Percentiles rank a stretch among this genome's conserved stretches.
phyloP scores from a whole-genome alignment of 495 filamentous ascomycete species.

The Daldinia bambusicola region DNA sequence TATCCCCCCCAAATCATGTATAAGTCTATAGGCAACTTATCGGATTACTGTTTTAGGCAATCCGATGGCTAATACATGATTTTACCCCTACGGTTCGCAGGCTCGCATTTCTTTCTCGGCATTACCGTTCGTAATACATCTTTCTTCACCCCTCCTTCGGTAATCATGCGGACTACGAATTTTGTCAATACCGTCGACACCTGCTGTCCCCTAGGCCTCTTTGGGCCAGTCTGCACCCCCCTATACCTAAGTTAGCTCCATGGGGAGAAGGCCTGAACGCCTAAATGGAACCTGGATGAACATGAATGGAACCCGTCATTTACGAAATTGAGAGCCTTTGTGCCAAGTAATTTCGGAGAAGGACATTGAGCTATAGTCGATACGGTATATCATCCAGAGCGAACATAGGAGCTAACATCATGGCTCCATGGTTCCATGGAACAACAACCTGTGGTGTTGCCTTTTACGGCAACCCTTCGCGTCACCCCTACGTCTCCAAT shows the following conservation, averaged over 20 bases:
- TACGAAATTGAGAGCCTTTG: constrained; percentile 25
- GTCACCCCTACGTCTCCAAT: not conserved
- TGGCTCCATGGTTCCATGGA: constrained; percentile 18
- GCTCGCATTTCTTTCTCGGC: constrained; percentile 33
- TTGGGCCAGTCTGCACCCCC: not conserved
- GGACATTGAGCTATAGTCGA: constrained; percentile 13
- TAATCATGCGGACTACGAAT: constrained; percentile 32
- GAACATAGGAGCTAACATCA: constrained; percentile 20
- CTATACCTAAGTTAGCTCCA: constrained; percentile 23
- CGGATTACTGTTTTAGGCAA: constrained; percentile 45
- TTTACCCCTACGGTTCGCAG: constrained; percentile 31
- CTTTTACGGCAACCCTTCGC: constrained; percentile 39
- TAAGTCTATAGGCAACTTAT: constrained; percentile 19
- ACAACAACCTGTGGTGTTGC: constrained; percentile 32
- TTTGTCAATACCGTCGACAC: constrained; percentile 22
- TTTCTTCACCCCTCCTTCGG: constrained; percentile 39
- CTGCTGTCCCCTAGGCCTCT: not conserved
- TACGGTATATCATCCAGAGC: constrained; percentile 32
- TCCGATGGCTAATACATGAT: constrained; percentile 45
- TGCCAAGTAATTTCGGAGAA: constrained; percentile 38
- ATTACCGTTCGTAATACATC: constrained; percentile 33
- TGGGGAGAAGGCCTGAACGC: constrained; percentile 39
- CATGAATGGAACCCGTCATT: constrained; percentile 7
- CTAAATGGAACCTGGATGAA: constrained; percentile 24
- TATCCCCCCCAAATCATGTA: not conserved